Base-by-base conservation (phyloP, 345 rosid species). In the Eucalyptus pauciflora region DNA sequence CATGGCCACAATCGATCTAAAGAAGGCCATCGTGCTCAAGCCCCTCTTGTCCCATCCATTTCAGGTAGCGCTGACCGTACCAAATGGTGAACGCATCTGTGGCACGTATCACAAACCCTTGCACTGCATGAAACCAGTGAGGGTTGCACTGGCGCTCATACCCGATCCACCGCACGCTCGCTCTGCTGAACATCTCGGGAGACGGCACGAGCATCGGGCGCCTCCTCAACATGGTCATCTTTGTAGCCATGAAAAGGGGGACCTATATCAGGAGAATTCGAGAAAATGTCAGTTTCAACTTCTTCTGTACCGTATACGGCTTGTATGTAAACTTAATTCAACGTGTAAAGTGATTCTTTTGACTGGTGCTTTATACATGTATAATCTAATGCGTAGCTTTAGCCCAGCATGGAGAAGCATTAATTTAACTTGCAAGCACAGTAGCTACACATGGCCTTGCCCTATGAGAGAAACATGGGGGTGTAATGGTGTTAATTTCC, bases 121-220 rank as follows among this genome's bases (percentile, higher is more conserved):
- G 83, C 83, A 71, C 14, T 7, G 27, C 46, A 4, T 20, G 81
- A 10, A 91, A 60, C 92, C 94, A 91, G 46, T 88, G 69, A 4
- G 93, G 95, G 12, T 88, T 54, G 87, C 95, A 92, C 25, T 89
- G 48, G 54, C 87, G 89, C 43, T 92, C 95, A 51, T 90, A 89
- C 10, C 96, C 97, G 13, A 94, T 92, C 90, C 93, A 92, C 46
- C 92, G 76, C 6, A 92, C 11, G 93, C 95, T 92, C 60, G 91
- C 91, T 89, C 90, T 89, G 79, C 93, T 90, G 54, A 90, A 93
- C 51, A 11, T 87, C 85, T 93, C 93, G 2, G 94, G 83, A 5
- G 95, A 92, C 10, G 93, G 89, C 27, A 91, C 64, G 27, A 92
- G 48, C 49, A 94, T 71, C 9, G 4, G 46, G 12, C 86, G 58